Conservation (phyloP, 306 rosid species). For the Sphenostylis stenocarpa region DNA sequence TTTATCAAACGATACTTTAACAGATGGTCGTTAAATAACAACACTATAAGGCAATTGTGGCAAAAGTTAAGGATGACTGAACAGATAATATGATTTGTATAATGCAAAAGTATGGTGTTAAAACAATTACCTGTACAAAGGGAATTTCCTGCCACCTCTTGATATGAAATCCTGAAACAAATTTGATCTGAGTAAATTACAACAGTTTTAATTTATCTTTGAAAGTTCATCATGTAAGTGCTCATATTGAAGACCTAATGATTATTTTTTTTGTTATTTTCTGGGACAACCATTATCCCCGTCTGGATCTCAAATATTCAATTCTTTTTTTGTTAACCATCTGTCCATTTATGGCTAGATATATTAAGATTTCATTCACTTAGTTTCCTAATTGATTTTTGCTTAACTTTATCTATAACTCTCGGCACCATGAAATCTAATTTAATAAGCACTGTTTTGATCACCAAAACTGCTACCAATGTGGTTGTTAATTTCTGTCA, state of each 20-base stretch:
- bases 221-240: background rate
- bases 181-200: slow-evolving; percentile 14
- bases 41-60: background rate
- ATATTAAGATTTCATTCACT: background rate
- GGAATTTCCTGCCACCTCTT: slow-evolving; percentile 78
- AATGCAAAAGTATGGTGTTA: background rate
- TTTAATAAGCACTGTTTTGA: background rate
- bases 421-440: background rate
- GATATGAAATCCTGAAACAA: slow-evolving; percentile 82
- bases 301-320: background rate
- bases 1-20: background rate
- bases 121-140: slow-evolving; percentile 74
- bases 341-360: background rate
- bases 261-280: too few relatives aligned
- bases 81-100: background rate
- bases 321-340: background rate
- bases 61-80: background rate
- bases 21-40: slow-evolving; percentile 13
- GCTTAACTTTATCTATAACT: background rate
- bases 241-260: too few relatives aligned
- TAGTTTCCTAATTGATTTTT: background rate
- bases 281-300: background rate
- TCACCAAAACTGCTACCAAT: background rate
- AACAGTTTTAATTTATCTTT: slow-evolving; percentile 42
- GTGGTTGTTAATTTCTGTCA: background rate